These are phyloP conservation scores for Hanseniaspora vineae DNA, from an alignment of 805 yeast genomes.

Conservation along the genomic window DNA sequence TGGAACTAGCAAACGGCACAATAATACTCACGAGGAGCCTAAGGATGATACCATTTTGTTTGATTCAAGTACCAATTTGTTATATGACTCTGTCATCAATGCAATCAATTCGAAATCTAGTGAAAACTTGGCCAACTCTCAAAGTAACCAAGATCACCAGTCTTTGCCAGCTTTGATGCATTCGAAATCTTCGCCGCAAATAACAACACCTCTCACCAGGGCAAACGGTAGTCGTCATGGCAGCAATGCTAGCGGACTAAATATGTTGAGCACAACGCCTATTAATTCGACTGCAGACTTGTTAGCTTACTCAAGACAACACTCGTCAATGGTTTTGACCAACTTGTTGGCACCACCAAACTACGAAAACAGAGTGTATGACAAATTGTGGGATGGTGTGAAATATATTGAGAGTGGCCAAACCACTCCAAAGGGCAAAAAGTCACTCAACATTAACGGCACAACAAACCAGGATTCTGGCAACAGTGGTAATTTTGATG, in stretches of 20 bases:
- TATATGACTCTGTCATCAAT: slow-evolving; percentile 4
- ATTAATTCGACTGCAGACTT: slow-evolving; percentile 1
- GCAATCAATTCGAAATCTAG: slow-evolving; percentile 3
- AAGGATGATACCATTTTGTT: slow-evolving; percentile 4
- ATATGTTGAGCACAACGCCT: not conserved
- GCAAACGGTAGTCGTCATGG: slow-evolving; percentile 1
- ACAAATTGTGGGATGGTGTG: slow-evolving; percentile 60
- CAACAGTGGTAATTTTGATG: no score
- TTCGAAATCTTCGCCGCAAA: not conserved
- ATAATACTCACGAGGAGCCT: not conserved
- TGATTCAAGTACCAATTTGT: slow-evolving; percentile 5
- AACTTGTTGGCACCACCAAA: slow-evolving; percentile 67
- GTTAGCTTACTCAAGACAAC: slow-evolving; percentile 4
- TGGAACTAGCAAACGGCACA: no score
- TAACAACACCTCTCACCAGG: not conserved
- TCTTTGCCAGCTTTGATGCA: not conserved
- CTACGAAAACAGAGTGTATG: slow-evolving; percentile 71
- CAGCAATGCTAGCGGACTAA: slow-evolving; percentile 6
- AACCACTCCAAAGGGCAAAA: no score
- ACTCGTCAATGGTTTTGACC: slow-evolving; percentile 4
- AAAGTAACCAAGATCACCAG: not conserved
- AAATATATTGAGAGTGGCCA: slow-evolving; percentile 14
- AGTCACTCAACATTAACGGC: no score
- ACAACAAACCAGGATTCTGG: no score
- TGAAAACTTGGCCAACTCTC: not conserved